A percentile compares a stretch with the other conserved stretches of the same genome.
These are phyloP conservation scores for Sclerotinia subarctica DNA, from an alignment of 2,329 filamentous ascomycete genomes.

Conservation along the genomic window DNA sequence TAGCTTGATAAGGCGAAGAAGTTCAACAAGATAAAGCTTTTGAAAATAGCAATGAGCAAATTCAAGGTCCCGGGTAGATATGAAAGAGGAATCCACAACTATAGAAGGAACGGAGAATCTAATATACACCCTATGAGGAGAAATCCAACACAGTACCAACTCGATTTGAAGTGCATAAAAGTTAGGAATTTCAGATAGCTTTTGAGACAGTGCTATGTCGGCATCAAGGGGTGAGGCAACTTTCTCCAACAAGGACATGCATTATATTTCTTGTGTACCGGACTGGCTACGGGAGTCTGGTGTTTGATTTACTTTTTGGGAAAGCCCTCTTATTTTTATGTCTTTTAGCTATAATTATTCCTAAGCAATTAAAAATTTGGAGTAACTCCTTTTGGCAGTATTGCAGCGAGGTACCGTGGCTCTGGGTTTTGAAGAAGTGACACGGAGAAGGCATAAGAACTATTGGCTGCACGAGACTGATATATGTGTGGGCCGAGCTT, in stretches of 20 bases:
- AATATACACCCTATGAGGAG: constrained; percentile 5
- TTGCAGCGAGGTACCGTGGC: background rate
- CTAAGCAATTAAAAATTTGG: constrained; percentile 6
- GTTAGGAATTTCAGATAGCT: constrained; percentile 10
- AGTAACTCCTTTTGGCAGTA: constrained; percentile 17
- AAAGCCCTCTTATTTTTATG: background rate
- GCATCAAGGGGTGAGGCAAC: constrained; percentile 15
- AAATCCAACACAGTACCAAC: constrained; percentile 13
- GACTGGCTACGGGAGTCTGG: constrained; percentile 5
- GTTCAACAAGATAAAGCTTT: background rate
- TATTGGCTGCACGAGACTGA: constrained; percentile 7
- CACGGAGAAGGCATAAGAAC: background rate
- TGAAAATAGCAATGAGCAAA: constrained; percentile 3
- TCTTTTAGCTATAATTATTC: background rate
- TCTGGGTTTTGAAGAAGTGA: constrained; percentile 9
- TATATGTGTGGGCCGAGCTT: background rate
- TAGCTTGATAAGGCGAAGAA: background rate
- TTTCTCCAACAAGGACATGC: constrained; percentile 18
- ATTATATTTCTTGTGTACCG: constrained; percentile 15
- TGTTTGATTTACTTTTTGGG: background rate
- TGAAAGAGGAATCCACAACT: background rate
- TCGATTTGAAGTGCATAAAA: constrained; percentile 3
- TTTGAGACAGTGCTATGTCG: constrained; percentile 11
- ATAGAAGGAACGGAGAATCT: background rate
- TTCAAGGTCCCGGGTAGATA: background rate